These are phyloP conservation scores for Marasmius tenuissimus DNA, from an alignment of 1,284 basidiomycete genomes.

Conservation along the genomic window DNA sequence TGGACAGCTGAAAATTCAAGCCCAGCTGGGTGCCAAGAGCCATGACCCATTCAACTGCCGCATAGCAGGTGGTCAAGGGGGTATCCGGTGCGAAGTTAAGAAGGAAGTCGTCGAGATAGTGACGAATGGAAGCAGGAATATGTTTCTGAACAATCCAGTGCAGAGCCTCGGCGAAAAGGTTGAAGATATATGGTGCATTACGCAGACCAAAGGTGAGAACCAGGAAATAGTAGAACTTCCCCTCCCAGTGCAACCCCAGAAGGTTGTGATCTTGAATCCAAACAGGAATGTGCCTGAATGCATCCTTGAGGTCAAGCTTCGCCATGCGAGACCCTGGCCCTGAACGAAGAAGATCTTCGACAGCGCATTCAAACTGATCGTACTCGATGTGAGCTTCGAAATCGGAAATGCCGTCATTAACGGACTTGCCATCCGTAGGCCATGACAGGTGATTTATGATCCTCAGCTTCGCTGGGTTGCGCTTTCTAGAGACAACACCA, in stretches of 20 bases:
- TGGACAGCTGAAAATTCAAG: constrained; percentile 26
- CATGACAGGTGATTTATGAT: constrained; percentile 3
- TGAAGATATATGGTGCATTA: constrained; percentile 39
- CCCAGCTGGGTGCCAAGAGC: constrained; percentile 23
- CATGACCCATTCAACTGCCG: constrained; percentile 25
- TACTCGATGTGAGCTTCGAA: constrained; percentile 1
- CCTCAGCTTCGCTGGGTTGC: not conserved
- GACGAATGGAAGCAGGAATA: constrained; percentile 19
- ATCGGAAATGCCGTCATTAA: constrained; percentile 2
- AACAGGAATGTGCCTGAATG: constrained; percentile 37
- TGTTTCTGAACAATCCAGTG: constrained; percentile 32
- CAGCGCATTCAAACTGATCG: constrained; percentile 1
- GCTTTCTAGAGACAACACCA: not conserved
- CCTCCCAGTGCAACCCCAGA: constrained; percentile 32
- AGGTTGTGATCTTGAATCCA: constrained; percentile 29
- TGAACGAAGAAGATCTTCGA: not conserved
- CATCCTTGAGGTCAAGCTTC: constrained; percentile 38
- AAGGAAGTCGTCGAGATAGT: constrained; percentile 21
- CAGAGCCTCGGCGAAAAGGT: constrained; percentile 33
- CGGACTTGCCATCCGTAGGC: not conserved
- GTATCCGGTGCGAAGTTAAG: constrained; percentile 14
- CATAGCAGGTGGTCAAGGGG: not conserved
- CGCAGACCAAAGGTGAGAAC: constrained; percentile 21
- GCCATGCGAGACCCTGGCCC: constrained; percentile 5
- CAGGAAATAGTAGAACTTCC: constrained; percentile 24